Evolutionary conservation across 1,139 yeast species (phyloP).

Genomic region (Yarrowia galli): DNA sequence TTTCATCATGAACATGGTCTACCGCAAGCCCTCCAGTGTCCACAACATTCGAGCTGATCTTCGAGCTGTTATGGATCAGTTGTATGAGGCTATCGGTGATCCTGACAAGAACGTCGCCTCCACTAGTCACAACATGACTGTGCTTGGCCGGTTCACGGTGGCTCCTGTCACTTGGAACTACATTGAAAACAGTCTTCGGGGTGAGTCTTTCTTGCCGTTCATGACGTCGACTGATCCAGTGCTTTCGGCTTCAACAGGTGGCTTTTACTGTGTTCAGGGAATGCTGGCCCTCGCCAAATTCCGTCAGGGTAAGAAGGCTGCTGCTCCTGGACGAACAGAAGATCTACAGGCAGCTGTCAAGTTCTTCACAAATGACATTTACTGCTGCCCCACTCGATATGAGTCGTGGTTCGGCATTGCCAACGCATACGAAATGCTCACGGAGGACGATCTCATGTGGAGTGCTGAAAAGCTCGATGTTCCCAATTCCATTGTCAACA

Average conservation of each 20-base stretch:
- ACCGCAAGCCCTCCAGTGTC: slow-evolving; percentile 62
- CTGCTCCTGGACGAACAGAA: slow-evolving; percentile 75
- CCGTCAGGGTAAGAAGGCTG: slow-evolving; percentile 68
- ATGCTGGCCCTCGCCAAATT: slow-evolving; percentile 70
- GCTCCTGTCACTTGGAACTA: slow-evolving; percentile 59
- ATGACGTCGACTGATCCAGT: slow-evolving; percentile 52
- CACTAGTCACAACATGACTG: slow-evolving; percentile 52
- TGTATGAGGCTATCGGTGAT: slow-evolving; percentile 76
- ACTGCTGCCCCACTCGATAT: slow-evolving; percentile 68
- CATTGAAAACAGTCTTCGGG: slow-evolving; percentile 66
- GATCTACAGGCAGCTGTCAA: slow-evolving; percentile 79
- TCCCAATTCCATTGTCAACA: slow-evolving; percentile 70
- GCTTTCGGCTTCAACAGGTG: slow-evolving; percentile 56
- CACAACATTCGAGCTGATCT: slow-evolving; percentile 69
- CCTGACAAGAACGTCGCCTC: slow-evolving; percentile 56
- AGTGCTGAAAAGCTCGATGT: slow-evolving; percentile 82
- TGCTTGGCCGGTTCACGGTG: slow-evolving; percentile 62
- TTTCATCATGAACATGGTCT: slow-evolving; percentile 68
- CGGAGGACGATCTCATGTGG: slow-evolving; percentile 91
- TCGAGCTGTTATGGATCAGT: slow-evolving; percentile 72
- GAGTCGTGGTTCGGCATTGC: slow-evolving; percentile 91
- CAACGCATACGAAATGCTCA: slow-evolving; percentile 77
- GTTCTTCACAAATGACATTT: slow-evolving; percentile 69
- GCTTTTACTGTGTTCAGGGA: slow-evolving; percentile 78
- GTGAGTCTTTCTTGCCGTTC: slow-evolving; percentile 55